Conservation (phyloP, 2,329 filamentous ascomycete genomes). For the Xylariaceae sp. region DNA sequence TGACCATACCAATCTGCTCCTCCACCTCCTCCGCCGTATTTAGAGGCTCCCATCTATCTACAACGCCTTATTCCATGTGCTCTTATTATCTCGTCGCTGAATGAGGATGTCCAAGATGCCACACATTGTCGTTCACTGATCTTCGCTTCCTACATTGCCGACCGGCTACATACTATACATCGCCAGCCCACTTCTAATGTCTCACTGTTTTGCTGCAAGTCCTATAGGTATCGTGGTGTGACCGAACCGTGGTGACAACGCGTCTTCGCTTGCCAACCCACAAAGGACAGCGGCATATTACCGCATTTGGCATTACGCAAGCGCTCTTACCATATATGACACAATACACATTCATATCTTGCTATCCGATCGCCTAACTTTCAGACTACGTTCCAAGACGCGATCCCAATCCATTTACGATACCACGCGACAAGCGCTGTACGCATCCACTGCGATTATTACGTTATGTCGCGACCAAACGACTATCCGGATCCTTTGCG, state of each 20-base stretch:
- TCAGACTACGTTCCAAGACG: neutral
- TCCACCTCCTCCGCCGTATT: neutral
- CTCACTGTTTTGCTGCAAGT: conserved; percentile 1
- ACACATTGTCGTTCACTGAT: neutral
- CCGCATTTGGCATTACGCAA: conserved; percentile 1
- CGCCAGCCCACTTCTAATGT: neutral
- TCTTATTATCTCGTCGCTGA: neutral
- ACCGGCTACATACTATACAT: neutral
- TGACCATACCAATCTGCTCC: neutral
- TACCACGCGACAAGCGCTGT: neutral
- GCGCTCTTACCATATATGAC: neutral
- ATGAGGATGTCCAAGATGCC: neutral
- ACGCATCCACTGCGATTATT: neutral
- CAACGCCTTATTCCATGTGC: neutral
- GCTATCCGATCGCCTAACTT: neutral
- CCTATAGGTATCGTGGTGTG: conserved; percentile 1
- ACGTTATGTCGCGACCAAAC: conserved; percentile 13
- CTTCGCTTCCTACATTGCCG: neutral
- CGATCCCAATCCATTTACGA: neutral
- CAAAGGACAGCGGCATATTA: neutral
- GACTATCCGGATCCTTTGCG: conserved; percentile 2
- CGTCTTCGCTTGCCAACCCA: neutral
- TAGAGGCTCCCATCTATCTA: neutral
- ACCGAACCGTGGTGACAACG: neutral
- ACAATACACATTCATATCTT: neutral